phyloP scores from a whole-genome alignment of 2,329 filamentous ascomycete genomes.

The Westerdykella sp. region DNA sequence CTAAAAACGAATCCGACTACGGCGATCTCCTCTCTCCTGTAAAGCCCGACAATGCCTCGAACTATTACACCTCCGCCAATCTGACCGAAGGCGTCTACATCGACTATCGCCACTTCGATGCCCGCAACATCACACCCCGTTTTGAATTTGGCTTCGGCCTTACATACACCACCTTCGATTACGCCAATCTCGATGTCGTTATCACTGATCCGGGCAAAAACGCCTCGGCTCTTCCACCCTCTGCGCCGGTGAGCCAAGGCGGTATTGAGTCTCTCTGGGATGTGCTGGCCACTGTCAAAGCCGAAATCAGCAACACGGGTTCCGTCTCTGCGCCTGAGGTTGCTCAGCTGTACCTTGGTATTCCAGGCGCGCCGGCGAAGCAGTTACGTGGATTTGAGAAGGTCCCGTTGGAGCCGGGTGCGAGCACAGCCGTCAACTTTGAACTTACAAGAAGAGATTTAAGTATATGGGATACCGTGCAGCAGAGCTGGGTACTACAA shows the following conservation, averaged over 20 bases:
- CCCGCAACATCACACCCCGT: slow-evolving; percentile 55
- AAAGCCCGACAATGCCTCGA: slow-evolving; percentile 58
- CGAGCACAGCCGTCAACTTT: slow-evolving; percentile 57
- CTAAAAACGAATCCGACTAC: slow-evolving; percentile 60
- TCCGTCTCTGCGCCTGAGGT: slow-evolving; percentile 48
- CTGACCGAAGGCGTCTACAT: slow-evolving; percentile 74
- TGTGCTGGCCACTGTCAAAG: slow-evolving; percentile 57
- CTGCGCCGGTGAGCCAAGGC: slow-evolving; percentile 25
- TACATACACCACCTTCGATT: slow-evolving; percentile 66
- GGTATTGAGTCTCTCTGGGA: slow-evolving; percentile 55
- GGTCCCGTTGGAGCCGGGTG: slow-evolving; percentile 42
- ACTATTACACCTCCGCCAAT: slow-evolving; percentile 45
- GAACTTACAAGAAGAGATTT: slow-evolving; percentile 70
- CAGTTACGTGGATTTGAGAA: too few species aligned
- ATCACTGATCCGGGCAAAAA: slow-evolving; percentile 48
- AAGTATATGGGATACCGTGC: slow-evolving; percentile 71
- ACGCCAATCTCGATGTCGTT: slow-evolving; percentile 56
- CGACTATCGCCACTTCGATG: slow-evolving; percentile 71
- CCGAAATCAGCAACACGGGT: slow-evolving; percentile 65
- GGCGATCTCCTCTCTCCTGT: slow-evolving; percentile 50
- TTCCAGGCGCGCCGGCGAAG: too few species aligned
- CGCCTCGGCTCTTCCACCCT: slow-evolving; percentile 54
- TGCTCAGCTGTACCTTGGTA: too few species aligned
- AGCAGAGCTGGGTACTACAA: slow-evolving; percentile 67
- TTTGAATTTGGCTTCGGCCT: slow-evolving; percentile 78